Percentiles rank a stretch among this genome's conserved stretches.
Conservation (phyloP, 1,284 basidiomycete species). For the Fistulinella staudtii region DNA sequence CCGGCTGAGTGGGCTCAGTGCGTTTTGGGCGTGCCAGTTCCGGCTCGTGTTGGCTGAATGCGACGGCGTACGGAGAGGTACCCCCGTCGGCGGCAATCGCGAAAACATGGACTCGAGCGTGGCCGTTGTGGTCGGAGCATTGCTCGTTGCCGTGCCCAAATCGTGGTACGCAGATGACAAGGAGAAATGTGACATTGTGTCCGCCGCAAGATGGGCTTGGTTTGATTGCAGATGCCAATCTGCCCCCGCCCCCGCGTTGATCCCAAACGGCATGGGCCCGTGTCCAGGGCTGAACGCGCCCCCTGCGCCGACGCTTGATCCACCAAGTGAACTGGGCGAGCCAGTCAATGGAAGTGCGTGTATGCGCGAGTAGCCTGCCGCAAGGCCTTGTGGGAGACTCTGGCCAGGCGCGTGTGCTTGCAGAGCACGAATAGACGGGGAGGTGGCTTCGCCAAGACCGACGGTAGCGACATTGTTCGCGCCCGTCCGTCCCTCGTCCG, state of each 20-base stretch:
- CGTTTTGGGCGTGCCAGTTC: conserved; percentile 36
- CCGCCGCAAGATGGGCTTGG: conserved; percentile 15
- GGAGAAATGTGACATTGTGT: conserved; percentile 24
- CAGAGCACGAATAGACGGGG: conserved; percentile 64
- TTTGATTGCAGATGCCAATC: conserved; percentile 34
- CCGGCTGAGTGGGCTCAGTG: conserved; percentile 52
- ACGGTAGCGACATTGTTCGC: conserved; percentile 22
- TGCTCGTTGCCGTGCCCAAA: neutral
- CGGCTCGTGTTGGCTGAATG: conserved; percentile 34
- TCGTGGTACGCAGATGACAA: conserved; percentile 24
- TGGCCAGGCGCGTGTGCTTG: conserved; percentile 82
- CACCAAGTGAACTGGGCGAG: conserved; percentile 31
- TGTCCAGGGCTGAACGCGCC: conserved; percentile 31
- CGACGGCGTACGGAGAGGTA: conserved; percentile 37
- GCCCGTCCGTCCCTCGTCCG: conserved; percentile 35
- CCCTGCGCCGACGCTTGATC: conserved; percentile 25
- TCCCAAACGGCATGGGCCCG: conserved; percentile 29
- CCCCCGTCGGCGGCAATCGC: conserved; percentile 31
- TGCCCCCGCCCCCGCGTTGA: conserved; percentile 25
- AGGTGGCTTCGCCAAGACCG: conserved; percentile 40
- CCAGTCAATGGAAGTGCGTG: conserved; percentile 63
- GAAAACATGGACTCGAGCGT: conserved; percentile 49
- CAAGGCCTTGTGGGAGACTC: conserved; percentile 82
- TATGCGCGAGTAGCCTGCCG: conserved; percentile 81
- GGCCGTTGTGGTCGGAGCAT: conserved; percentile 22